A percentile compares a stretch with the other conserved stretches of the same genome.
phyloP scores from a whole-genome alignment of 2,329 filamentous ascomycete genomes.

The Monosporascus sp. region DNA sequence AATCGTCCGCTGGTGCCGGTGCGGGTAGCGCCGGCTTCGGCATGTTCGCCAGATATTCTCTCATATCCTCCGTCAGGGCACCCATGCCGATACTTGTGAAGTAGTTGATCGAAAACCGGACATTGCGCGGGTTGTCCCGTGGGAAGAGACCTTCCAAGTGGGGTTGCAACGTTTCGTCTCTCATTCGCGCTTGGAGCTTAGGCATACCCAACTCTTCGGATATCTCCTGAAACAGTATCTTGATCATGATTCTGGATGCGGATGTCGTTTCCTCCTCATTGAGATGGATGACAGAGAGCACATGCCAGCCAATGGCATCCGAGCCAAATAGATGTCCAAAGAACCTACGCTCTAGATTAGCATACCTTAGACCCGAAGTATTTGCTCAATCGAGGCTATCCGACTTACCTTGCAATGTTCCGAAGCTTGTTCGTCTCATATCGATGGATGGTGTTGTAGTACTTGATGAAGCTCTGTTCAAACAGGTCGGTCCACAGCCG shows the following conservation, averaged over 20 bases:
- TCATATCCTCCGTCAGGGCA: slow-evolving; percentile 88
- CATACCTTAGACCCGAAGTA: too few species aligned
- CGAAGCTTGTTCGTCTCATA: slow-evolving; percentile 93
- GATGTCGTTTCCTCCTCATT: slow-evolving; percentile 97
- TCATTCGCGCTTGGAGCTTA: slow-evolving; percentile 69
- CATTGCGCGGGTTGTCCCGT: slow-evolving; percentile 80
- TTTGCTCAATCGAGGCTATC: too few species aligned
- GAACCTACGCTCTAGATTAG: slow-evolving; percentile 48
- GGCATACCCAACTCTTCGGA: slow-evolving; percentile 80
- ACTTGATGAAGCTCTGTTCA: slow-evolving; percentile 82
- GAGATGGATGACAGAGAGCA: slow-evolving; percentile 75
- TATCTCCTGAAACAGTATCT: slow-evolving; percentile 93
- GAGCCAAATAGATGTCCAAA: slow-evolving; percentile 87
- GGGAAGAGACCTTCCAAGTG: slow-evolving; percentile 86
- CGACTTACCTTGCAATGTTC: slow-evolving; percentile 63
- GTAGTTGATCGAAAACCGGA: slow-evolving; percentile 97
- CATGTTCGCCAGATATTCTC: slow-evolving; percentile 82
- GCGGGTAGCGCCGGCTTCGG: slow-evolving; percentile 77
- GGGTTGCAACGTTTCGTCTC: slow-evolving; percentile 71
- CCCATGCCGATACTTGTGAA: slow-evolving; percentile 98
- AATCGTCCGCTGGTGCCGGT: slow-evolving; percentile 51
- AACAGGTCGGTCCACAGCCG: slow-evolving; percentile 91
- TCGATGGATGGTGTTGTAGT: slow-evolving; percentile 96
- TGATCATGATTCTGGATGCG: slow-evolving; percentile 95
- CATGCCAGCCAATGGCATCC: slow-evolving; percentile 90